These are phyloP conservation scores for Coleophoma cylindrospora DNA, from an alignment of 2,329 filamentous ascomycete genomes.

Conservation along the genomic window DNA sequence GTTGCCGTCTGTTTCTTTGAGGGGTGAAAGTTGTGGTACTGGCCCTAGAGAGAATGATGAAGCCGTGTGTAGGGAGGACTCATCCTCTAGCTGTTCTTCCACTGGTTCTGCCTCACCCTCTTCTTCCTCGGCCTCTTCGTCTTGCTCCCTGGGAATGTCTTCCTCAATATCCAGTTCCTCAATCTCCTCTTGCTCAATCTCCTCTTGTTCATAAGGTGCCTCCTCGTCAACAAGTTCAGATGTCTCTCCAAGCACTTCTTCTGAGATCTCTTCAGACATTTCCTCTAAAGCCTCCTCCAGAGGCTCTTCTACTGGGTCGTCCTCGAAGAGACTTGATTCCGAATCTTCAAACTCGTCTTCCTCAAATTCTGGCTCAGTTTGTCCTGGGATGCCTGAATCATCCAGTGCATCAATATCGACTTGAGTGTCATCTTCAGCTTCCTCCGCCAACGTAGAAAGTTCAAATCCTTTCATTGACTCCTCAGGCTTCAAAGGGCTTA, in stretches of 20 bases:
- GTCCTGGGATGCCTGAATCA: conserved; percentile 13
- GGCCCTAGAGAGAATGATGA: conserved; percentile 20
- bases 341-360: conserved; percentile 1
- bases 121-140: conserved; percentile 4
- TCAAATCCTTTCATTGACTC: conserved; percentile 41
- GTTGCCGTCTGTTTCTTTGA: conserved; percentile 30
- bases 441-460: conserved; percentile 20
- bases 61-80: conserved; percentile 14
- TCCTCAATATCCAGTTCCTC: not conserved
- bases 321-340: conserved; percentile 40
- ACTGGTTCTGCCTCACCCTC: conserved; percentile 2
- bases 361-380: conserved; percentile 20
- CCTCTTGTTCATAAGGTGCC: conserved; percentile 9
- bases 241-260: conserved; percentile 11
- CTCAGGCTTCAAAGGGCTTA: conserved; percentile 53
- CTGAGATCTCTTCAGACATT: conserved; percentile 14
- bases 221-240: conserved; percentile 17
- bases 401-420: conserved; percentile 29
- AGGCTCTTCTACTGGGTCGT: conserved; percentile 32
- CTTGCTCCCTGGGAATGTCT: too few species aligned
- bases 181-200: conserved; percentile 10
- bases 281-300: conserved; percentile 6
- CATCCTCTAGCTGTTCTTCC: conserved; percentile 6
- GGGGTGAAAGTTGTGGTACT: conserved; percentile 35
- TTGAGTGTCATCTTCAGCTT: conserved; percentile 25